Conservation (phyloP, 2,329 filamentous ascomycete genomes). For the Rugonectria rugulosa region DNA sequence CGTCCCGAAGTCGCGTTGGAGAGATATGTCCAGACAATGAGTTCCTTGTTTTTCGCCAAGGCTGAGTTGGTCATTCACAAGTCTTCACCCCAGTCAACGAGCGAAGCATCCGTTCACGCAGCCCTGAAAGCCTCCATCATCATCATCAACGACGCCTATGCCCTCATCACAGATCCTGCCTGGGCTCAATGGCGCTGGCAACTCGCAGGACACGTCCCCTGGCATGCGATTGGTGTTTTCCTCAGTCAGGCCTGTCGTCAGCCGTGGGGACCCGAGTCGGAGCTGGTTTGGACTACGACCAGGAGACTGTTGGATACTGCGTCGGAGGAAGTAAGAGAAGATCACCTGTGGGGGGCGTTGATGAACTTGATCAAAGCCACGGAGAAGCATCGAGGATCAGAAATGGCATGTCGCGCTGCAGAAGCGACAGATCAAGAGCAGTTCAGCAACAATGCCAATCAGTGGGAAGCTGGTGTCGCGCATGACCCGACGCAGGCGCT, state of each 20-base stretch:
- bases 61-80: slow-evolving; percentile 33
- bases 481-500: too few relatives aligned
- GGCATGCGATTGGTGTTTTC: slow-evolving; percentile 37
- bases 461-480: too few relatives aligned
- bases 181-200: slow-evolving; percentile 43
- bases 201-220: slow-evolving; percentile 38
- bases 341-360: slow-evolving; percentile 29
- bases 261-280: slow-evolving; percentile 33
- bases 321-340: slow-evolving; percentile 13
- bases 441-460: too few relatives aligned
- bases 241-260: slow-evolving; percentile 30
- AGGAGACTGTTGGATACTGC: slow-evolving; percentile 11
- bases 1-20: slow-evolving; percentile 16
- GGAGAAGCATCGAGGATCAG: slow-evolving; percentile 21
- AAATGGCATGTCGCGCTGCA: slow-evolving; percentile 11
- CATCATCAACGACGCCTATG: slow-evolving; percentile 31
- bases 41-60: slow-evolving; percentile 39
- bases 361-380: slow-evolving; percentile 13
- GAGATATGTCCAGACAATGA: slow-evolving; percentile 31
- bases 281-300: slow-evolving; percentile 32
- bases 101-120: background rate
- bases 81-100: background rate
- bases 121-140: slow-evolving; percentile 19
- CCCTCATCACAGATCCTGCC: slow-evolving; percentile 27
- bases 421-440: background rate